phyloP scores from a whole-genome alignment of 2,329 filamentous ascomycete species.

The Fusarium pseudograminearum region DNA sequence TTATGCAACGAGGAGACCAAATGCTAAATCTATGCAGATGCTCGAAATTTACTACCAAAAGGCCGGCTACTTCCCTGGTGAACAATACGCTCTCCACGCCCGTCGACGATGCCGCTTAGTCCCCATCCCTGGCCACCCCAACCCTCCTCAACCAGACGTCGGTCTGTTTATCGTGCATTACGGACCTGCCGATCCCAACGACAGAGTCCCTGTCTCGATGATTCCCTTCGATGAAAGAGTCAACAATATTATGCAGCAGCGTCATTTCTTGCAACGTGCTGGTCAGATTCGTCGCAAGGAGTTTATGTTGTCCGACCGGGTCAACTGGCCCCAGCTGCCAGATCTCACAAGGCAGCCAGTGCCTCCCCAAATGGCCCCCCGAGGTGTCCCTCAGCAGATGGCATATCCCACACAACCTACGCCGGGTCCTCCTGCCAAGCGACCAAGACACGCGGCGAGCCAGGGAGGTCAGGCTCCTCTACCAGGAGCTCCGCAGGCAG shows the following conservation, averaged over 20 bases:
- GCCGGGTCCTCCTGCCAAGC: constrained; percentile 67
- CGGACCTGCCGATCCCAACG: constrained; percentile 77
- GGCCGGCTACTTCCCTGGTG: constrained; percentile 81
- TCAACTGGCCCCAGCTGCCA: constrained; percentile 89
- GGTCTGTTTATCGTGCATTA: constrained; percentile 95
- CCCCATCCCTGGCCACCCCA: constrained; percentile 76
- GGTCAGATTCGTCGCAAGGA: constrained; percentile 90
- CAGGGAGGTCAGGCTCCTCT: constrained; percentile 55
- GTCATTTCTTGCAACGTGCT: constrained; percentile 75
- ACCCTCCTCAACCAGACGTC: constrained; percentile 78
- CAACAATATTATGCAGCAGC: constrained; percentile 70
- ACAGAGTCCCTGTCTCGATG: constrained; percentile 76
- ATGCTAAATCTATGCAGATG: constrained; percentile 64
- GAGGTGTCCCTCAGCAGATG: constrained; percentile 69
- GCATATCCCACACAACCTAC: constrained; percentile 69
- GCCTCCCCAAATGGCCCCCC: constrained; percentile 59
- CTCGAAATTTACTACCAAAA: constrained; percentile 91
- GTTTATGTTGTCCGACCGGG: constrained; percentile 91
- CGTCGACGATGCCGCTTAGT: constrained; percentile 88
- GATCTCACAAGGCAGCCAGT: constrained; percentile 64
- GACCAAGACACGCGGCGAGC: constrained; percentile 60
- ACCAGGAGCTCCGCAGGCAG: constrained; percentile 56
- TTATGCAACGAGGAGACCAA: neutral
- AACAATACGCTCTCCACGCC: constrained; percentile 79
- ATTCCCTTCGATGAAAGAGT: constrained; percentile 73